These are phyloP conservation scores for Plantago major DNA, from an alignment of 257 asterid genomes.

Conservation along the genomic window DNA sequence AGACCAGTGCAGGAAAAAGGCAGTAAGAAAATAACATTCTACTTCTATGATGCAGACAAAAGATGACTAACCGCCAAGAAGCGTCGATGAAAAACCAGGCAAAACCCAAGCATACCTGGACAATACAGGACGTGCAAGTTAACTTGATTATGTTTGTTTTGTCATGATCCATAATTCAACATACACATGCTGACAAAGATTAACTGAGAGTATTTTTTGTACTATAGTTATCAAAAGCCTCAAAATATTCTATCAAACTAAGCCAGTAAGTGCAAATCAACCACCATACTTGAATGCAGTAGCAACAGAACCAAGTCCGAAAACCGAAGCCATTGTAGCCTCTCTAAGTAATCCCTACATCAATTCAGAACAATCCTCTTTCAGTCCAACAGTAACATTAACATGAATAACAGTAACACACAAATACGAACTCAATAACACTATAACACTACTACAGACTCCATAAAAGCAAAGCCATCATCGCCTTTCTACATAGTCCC, in stretches of 20 bases:
- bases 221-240: neutral
- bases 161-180: too few relatives aligned
- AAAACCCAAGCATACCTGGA: conserved; percentile 42
- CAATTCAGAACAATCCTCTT: neutral
- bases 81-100: conserved; percentile 45
- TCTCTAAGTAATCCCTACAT: conserved; percentile 40
- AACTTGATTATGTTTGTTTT: neutral
- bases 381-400: neutral
- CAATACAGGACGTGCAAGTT: conserved; percentile 6
- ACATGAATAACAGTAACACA: too few relatives aligned
- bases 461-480: conserved; percentile 30
- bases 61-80: conserved; percentile 40
- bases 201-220: too few relatives aligned
- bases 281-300: conserved; percentile 35
- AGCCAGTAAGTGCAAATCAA: neutral
- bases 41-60: neutral
- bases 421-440: neutral
- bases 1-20: too few relatives aligned
- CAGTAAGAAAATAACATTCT: too few relatives aligned
- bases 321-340: conserved; percentile 36
- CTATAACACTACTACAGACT: too few relatives aligned
- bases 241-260: neutral
- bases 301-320: conserved; percentile 34
- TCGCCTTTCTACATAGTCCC: conserved; percentile 34
- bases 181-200: too few relatives aligned